Conservation (phyloP, 1,139 yeast species). For the Protomyces macrosporus region DNA sequence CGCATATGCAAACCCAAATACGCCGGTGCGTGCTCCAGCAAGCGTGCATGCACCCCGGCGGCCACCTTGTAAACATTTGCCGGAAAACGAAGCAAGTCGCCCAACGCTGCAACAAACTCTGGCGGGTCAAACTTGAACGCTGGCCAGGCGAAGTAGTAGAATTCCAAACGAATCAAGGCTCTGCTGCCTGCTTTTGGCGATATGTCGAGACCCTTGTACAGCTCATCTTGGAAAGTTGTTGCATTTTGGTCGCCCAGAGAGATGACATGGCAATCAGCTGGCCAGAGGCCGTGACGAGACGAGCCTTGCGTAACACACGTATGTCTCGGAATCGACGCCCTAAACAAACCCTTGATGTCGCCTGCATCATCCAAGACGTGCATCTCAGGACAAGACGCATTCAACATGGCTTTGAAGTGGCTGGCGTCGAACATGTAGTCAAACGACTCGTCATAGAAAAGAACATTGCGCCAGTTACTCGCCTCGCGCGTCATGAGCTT, state of each 20-base stretch:
- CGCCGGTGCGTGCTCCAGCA: not conserved
- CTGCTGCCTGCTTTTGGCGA: not conserved
- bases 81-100: not conserved
- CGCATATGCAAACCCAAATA: constrained; percentile 1
- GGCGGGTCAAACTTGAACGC: not conserved
- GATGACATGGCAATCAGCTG: not conserved
- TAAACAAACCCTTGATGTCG: not conserved
- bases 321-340: no score
- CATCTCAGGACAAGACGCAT: constrained; percentile 7
- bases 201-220: not conserved
- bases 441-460: not conserved
- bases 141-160: not conserved
- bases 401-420: not conserved
- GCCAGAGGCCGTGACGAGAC: not conserved
- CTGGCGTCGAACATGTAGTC: constrained; percentile 6
- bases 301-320: not conserved
- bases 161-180: not conserved
- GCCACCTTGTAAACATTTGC: not conserved
- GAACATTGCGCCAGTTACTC: not conserved
- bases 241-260: not conserved
- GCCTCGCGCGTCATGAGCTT: not conserved
- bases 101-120: no score
- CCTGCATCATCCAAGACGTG: not conserved
- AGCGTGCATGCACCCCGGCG: not conserved
- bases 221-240: not conserved